Evolutionary conservation across 805 yeast species (phyloP).

Genomic region (Peterozyma xylosa): DNA sequence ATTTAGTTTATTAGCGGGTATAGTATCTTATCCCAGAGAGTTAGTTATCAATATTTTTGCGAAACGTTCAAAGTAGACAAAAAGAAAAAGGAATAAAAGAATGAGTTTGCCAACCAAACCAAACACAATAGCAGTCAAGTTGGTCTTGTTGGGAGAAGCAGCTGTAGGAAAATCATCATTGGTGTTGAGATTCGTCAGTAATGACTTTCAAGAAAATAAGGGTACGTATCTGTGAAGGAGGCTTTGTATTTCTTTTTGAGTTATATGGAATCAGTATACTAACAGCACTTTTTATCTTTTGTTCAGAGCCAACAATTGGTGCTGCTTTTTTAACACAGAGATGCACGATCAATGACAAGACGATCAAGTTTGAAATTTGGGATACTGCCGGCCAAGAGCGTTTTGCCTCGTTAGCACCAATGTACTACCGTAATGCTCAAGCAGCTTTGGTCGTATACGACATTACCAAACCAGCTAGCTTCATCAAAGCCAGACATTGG

Average conservation of each 20-base stretch:
- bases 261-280: neutral
- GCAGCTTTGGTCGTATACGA: conserved; percentile 96
- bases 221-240: conserved; percentile 17
- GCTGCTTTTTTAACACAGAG: conserved; percentile 96
- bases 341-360: conserved; percentile 77
- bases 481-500: conserved; percentile 97
- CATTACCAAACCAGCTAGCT: conserved; percentile 89
- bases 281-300: neutral
- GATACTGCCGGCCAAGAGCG: conserved; percentile 98
- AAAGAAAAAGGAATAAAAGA: neutral
- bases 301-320: conserved; percentile 86
- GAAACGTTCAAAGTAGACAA: too few species aligned
- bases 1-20: conserved; percentile 6
- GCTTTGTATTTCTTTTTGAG: neutral
- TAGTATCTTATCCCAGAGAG: too few species aligned
- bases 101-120: conserved; percentile 22
- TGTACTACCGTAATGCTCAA: conserved; percentile 96
- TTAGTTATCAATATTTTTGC: too few species aligned
- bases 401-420: conserved; percentile 92
- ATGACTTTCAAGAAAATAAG: conserved; percentile 94
- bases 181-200: conserved; percentile 85
- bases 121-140: conserved; percentile 65
- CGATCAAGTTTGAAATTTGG: conserved; percentile 91
- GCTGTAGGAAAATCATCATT: conserved; percentile 96
- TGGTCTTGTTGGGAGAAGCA: conserved; percentile 92